Percentiles rank a stretch among this genome's conserved stretches.
These are phyloP conservation scores for Mycena metata DNA, from an alignment of 768 basidiomycete genomes.

Conservation along the genomic window DNA sequence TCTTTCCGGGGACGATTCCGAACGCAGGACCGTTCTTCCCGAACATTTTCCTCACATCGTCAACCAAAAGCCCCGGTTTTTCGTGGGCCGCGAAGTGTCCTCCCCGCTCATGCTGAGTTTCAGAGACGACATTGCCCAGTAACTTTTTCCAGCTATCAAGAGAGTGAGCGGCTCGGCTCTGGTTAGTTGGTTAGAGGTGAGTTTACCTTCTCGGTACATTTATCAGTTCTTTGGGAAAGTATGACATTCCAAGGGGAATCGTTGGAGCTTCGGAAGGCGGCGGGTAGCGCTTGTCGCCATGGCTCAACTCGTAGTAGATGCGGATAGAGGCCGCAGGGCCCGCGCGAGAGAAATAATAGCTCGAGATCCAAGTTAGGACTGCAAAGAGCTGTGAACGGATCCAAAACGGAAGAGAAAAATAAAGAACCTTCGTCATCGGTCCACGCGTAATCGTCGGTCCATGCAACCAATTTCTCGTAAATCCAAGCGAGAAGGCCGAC, in stretches of 20 bases:
- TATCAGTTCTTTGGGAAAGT: slow-evolving; percentile 64
- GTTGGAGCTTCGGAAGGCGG: slow-evolving; percentile 14
- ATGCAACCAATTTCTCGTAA: slow-evolving; percentile 32
- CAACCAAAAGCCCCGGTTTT: slow-evolving; percentile 59
- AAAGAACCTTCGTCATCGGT: slow-evolving; percentile 56
- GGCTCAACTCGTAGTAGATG: slow-evolving; percentile 66
- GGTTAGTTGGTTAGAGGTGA: not conserved
- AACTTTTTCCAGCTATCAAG: slow-evolving; percentile 57
- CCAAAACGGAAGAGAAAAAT: not conserved
- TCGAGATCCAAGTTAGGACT: slow-evolving; percentile 72
- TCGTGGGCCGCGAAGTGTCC: slow-evolving; percentile 74
- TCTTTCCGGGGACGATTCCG: slow-evolving; percentile 59
- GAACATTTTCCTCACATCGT: slow-evolving; percentile 70
- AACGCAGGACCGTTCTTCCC: slow-evolving; percentile 63
- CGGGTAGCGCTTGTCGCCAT: slow-evolving; percentile 6
- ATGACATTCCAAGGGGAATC: slow-evolving; percentile 64
- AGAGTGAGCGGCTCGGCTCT: not conserved
- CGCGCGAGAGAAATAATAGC: slow-evolving; percentile 69
- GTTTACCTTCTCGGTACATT: slow-evolving; percentile 48
- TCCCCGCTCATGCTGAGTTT: slow-evolving; percentile 61
- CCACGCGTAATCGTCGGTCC: slow-evolving; percentile 60
- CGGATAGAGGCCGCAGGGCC: slow-evolving; percentile 70
- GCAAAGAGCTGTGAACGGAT: not conserved
- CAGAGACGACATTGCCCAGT: slow-evolving; percentile 58
- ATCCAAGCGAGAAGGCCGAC: slow-evolving; percentile 56